These are phyloP conservation scores for Exophiala alcalophila DNA, from an alignment of 2,329 filamentous ascomycete genomes.

Conservation along the genomic window DNA sequence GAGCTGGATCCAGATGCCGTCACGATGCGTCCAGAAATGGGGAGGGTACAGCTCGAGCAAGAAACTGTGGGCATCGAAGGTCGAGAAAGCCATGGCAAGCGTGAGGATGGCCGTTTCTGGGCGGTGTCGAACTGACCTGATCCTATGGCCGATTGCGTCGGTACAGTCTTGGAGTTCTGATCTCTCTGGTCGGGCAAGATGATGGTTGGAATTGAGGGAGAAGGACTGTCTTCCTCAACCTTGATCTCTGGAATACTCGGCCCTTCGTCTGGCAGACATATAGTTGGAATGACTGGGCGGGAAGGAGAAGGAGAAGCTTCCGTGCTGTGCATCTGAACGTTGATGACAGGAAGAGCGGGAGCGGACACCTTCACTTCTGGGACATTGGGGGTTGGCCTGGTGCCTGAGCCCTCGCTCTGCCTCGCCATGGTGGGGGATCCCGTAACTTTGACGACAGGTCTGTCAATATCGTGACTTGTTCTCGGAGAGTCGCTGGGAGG, in stretches of 20 bases:
- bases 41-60: slow-evolving; percentile 78
- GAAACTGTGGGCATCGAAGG: slow-evolving; percentile 59
- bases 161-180: slow-evolving; percentile 32
- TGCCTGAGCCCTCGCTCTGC: slow-evolving; percentile 14
- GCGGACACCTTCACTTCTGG: slow-evolving; percentile 55
- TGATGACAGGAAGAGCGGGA: slow-evolving; percentile 34
- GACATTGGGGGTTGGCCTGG: slow-evolving; percentile 10
- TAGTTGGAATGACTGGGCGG: slow-evolving; percentile 8
- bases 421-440: slow-evolving; percentile 14
- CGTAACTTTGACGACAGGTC: slow-evolving; percentile 26
- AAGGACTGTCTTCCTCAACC: slow-evolving; percentile 1
- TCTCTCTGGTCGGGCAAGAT: slow-evolving; percentile 12
- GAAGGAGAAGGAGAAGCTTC: slow-evolving; percentile 13
- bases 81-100: slow-evolving; percentile 34
- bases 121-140: too few relatives aligned
- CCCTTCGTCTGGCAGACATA: slow-evolving; percentile 10
- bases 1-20: slow-evolving; percentile 64
- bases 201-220: slow-evolving; percentile 11
- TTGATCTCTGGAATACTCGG: slow-evolving; percentile 9
- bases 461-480: slow-evolving; percentile 31
- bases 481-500: slow-evolving; percentile 39
- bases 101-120: slow-evolving; percentile 32
- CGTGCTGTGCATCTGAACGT: too few relatives aligned
- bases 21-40: slow-evolving; percentile 88
- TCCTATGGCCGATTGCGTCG: slow-evolving; percentile 34